Evolutionary conservation across 208 protist species (phyloP).

Genomic region (Trypanosoma rangeli): DNA sequence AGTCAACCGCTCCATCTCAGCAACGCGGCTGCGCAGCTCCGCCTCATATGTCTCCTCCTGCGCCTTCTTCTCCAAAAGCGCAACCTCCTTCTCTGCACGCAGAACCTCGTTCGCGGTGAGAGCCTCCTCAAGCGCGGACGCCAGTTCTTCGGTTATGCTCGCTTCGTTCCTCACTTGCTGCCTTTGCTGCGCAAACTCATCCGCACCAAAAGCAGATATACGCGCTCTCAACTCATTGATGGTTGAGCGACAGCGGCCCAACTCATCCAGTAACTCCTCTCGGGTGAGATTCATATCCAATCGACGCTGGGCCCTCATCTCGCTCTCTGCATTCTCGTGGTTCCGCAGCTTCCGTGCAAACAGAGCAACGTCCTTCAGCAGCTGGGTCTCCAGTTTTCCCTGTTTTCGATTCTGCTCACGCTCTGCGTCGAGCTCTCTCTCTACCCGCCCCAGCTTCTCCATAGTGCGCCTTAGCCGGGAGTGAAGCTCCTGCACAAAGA

Average conservation of each 20-base stretch:
- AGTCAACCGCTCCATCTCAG: constrained; percentile 26
- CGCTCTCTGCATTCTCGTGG: constrained; percentile 36
- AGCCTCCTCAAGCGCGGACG: constrained; percentile 19
- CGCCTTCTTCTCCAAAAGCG: constrained; percentile 14
- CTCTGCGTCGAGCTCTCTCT: constrained; percentile 34
- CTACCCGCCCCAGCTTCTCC: constrained; percentile 27
- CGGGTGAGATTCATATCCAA: constrained; percentile 23
- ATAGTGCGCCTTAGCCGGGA: constrained; percentile 9
- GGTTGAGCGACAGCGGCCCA: constrained; percentile 3
- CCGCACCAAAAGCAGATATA: not conserved
- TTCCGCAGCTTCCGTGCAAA: constrained; percentile 44
- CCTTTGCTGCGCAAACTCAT: not conserved
- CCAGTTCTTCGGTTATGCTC: constrained; percentile 15
- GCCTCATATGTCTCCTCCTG: constrained; percentile 23
- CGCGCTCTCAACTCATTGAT: not conserved
- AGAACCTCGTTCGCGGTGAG: constrained; percentile 19
- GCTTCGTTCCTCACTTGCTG: not conserved
- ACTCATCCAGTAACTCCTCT: constrained; percentile 19
- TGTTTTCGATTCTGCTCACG: constrained; percentile 38
- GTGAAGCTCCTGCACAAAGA: constrained; percentile 1
- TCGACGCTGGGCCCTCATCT: constrained; percentile 29
- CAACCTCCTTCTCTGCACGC: constrained; percentile 19
- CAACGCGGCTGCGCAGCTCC: constrained; percentile 23
- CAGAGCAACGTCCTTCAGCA: constrained; percentile 43
- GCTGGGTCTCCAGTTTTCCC: constrained; percentile 33